Evolutionary conservation across 2,329 filamentous ascomycete species (phyloP).

Genomic region (Akanthomyces muscarius): DNA sequence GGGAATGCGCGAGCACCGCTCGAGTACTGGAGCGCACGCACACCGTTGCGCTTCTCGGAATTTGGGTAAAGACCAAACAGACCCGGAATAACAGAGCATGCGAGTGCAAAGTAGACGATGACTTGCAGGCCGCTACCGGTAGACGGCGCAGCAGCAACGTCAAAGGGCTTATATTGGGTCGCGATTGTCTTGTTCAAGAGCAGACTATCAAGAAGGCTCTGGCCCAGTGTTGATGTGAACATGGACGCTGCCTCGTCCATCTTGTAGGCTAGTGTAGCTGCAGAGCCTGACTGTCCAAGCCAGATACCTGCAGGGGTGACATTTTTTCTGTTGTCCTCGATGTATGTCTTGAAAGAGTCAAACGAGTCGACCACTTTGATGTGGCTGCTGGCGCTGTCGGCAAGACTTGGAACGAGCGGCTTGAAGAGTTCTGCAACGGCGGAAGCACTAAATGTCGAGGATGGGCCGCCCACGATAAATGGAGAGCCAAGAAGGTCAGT

Average conservation of each 20-base stretch:
- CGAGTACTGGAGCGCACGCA: conserved; percentile 78
- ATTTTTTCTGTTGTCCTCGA: conserved; percentile 58
- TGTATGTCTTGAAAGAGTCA: conserved; percentile 61
- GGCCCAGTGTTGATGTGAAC: conserved; percentile 50
- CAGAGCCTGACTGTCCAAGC: conserved; percentile 53
- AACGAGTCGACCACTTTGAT: conserved; percentile 43
- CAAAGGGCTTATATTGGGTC: conserved; percentile 67
- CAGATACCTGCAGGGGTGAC: conserved; percentile 76
- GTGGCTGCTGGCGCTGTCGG: conserved; percentile 18
- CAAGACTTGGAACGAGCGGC: conserved; percentile 19
- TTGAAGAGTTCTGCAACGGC: conserved; percentile 18
- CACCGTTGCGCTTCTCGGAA: conserved; percentile 67
- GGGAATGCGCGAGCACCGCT: conserved; percentile 76
- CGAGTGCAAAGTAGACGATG: conserved; percentile 71
- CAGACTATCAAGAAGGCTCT: conserved; percentile 58
- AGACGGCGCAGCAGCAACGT: conserved; percentile 61
- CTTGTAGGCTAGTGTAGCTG: conserved; percentile 64
- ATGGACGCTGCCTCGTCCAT: conserved; percentile 52
- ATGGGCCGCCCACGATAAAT: conserved; percentile 24
- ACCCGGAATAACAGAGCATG: conserved; percentile 70
- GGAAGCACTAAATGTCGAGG: conserved; percentile 20
- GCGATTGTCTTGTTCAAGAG: conserved; percentile 62
- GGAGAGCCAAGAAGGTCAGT: conserved; percentile 22
- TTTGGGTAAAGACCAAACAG: conserved; percentile 84
- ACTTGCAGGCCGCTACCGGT: conserved; percentile 70